These are phyloP conservation scores for Apiotrichum brassicae DNA, from an alignment of 1,284 basidiomycete species.

Conservation along the genomic window DNA sequence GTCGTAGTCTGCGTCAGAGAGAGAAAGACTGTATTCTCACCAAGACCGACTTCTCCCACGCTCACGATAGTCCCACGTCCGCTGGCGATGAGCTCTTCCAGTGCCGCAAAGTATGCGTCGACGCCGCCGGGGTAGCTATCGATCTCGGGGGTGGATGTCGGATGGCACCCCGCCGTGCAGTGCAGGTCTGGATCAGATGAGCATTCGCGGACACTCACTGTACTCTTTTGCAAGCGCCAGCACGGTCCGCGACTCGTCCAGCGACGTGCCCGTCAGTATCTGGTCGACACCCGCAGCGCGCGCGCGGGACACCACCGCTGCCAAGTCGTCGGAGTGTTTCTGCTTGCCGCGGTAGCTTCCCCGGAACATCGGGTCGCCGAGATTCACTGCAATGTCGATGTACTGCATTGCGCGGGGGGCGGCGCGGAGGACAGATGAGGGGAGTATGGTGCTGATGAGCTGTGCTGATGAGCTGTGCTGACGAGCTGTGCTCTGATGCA, in stretches of 20 bases:
- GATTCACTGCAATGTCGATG: constrained; percentile 51
- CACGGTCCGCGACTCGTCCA: constrained; percentile 61
- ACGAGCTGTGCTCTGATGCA: too few species aligned
- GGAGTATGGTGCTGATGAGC: too few species aligned
- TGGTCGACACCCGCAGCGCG: constrained; percentile 64
- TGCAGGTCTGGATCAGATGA: constrained; percentile 67
- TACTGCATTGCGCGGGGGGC: constrained; percentile 11
- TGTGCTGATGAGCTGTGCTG: too few species aligned
- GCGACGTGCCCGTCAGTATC: constrained; percentile 72
- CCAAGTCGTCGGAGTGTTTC: constrained; percentile 59
- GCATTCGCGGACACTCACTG: constrained; percentile 48
- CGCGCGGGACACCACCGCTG: constrained; percentile 58
- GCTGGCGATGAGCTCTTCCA: constrained; percentile 57
- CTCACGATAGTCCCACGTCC: constrained; percentile 62
- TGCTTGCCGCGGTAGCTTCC: constrained; percentile 50
- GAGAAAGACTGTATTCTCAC: constrained; percentile 45
- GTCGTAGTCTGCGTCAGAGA: constrained; percentile 63
- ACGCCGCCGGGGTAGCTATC: constrained; percentile 58
- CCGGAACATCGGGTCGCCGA: constrained; percentile 49
- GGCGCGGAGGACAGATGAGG: too few species aligned
- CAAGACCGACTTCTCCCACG: constrained; percentile 79
- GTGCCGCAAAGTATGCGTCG: constrained; percentile 58
- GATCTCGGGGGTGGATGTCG: constrained; percentile 73
- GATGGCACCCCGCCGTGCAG: constrained; percentile 78
- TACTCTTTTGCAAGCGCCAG: constrained; percentile 58